Conservation (phyloP, 352 stramenopile genomes). For the Pythium angustatum region DNA sequence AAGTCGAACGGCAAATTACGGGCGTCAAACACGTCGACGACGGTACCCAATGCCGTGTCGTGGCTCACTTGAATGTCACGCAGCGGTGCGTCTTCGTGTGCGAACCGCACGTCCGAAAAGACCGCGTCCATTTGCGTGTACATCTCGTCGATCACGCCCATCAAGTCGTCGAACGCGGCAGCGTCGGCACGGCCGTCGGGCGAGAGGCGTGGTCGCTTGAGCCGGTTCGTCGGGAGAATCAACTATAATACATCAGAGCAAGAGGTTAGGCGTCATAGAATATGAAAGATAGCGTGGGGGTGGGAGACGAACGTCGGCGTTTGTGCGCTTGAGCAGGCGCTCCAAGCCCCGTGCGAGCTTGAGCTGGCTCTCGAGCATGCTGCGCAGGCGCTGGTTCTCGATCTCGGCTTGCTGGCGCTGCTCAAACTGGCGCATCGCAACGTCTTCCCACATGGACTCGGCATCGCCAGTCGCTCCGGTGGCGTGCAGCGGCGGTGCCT, state of each 20-base stretch:
- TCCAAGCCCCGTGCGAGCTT: constrained; percentile 43
- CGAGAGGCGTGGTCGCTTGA: constrained; percentile 20
- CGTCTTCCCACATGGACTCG: constrained; percentile 25
- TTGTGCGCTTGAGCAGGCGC: constrained; percentile 27
- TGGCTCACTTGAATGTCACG: constrained; percentile 25
- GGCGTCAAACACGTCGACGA: constrained; percentile 29
- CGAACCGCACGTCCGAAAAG: constrained; percentile 19
- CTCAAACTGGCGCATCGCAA: constrained; percentile 27
- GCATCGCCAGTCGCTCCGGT: background rate
- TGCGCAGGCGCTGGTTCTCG: constrained; percentile 57
- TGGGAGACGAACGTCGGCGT: constrained; percentile 22
- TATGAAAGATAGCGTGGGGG: background rate
- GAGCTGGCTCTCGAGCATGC: constrained; percentile 59
- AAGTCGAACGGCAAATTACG: constrained; percentile 29
- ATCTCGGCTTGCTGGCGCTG: constrained; percentile 40
- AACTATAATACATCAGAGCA: constrained; percentile 8
- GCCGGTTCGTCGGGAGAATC: constrained; percentile 15
- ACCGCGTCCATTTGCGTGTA: constrained; percentile 11
- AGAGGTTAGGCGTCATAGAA: background rate
- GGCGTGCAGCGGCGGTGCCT: background rate
- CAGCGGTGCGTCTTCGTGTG: constrained; percentile 10
- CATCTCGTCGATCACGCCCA: constrained; percentile 21
- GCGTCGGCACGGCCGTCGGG: constrained; percentile 9
- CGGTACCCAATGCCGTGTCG: constrained; percentile 15
- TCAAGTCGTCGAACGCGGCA: constrained; percentile 23